Base-by-base conservation (phyloP, 345 rosid species). In the Salix suchowensis region DNA sequence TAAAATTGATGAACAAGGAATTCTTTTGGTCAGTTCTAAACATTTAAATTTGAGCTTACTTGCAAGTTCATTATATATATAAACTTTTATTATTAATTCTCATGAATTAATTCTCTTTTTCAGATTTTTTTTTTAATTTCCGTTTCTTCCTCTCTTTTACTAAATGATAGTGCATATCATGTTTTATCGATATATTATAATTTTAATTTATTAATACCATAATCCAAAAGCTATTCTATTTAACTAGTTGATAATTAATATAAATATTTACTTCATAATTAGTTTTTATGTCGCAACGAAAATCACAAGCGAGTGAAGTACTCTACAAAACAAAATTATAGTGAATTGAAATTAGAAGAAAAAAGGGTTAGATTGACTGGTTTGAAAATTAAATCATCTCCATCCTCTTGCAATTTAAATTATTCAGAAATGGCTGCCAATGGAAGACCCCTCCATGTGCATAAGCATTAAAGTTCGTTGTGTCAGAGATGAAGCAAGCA, bases 361-460 rank as follows among this genome's bases (percentile, higher is more conserved):
- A 30, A 73, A 79, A 73, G 78, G 75, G 74, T 80, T 71, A 72
- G 81, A 81, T 77, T 2, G 14, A 42, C 2, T 42, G 46, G 46
- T 42, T 42, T 42, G 13, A 42, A 42, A 42, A 85, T 18, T 71
- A 82, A 74, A 75, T 79, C 50, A 71, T 65, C 68, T 54, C 79
- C 75, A 75, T 80, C 75, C 67, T 71, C 60, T 79, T 68, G 80
- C 87, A 78, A 78, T 70, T 84, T 84, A 87, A 84, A 80, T 55
- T 78, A 78, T 80, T 82, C 76, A 85, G 81, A 78, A 79, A 67
- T 72, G 36, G 82, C 79, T 69, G 81, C 78, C 58, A 28, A 72
- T 39, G 11, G 75, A 74, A 84, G 88, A 77, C 88, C 90, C 88
- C 87, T 82, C 89, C 91, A 89, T 88, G 93, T 89, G 89, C 91